A percentile compares a stretch with the other conserved stretches of the same genome.
phyloP scores from a whole-genome alignment of 2,329 filamentous ascomycete genomes.

The Botrytis porri region DNA sequence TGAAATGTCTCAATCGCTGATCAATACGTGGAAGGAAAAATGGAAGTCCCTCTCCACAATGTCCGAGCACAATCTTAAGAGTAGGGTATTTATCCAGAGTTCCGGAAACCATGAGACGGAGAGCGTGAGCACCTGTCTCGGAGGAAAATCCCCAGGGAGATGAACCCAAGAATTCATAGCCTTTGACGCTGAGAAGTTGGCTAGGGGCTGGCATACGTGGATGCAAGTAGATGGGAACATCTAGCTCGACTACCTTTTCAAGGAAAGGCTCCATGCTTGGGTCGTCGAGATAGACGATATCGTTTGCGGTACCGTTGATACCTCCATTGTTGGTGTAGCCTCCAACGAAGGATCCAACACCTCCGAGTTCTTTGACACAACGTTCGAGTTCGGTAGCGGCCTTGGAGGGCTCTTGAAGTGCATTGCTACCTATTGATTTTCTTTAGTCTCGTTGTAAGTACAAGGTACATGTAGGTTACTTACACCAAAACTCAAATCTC shows the following conservation, averaged over 20 bases:
- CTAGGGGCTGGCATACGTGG: conserved; percentile 33
- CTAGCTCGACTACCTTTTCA: conserved; percentile 39
- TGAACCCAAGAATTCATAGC: conserved; percentile 39
- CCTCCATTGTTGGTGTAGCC: conserved; percentile 40
- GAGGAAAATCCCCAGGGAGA: conserved; percentile 51
- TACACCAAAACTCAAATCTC: conserved; percentile 30
- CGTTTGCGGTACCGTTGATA: conserved; percentile 27
- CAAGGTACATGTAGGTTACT: neutral
- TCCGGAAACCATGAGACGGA: conserved; percentile 29
- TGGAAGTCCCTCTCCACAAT: conserved; percentile 30
- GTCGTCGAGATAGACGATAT: conserved; percentile 35
- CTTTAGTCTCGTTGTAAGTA: neutral
- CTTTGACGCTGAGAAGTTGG: conserved; percentile 33
- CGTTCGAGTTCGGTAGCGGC: conserved; percentile 29
- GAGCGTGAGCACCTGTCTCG: conserved; percentile 36
- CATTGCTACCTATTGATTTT: conserved; percentile 12
- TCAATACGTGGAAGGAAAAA: conserved; percentile 18
- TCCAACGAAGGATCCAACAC: conserved; percentile 44
- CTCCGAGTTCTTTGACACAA: conserved; percentile 39
- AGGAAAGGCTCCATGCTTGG: conserved; percentile 41
- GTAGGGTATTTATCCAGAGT: conserved; percentile 28
- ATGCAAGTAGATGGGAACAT: conserved; percentile 44
- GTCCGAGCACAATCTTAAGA: conserved; percentile 29
- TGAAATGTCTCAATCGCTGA: conserved; percentile 11
- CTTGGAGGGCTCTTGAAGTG: conserved; percentile 25